Evolutionary conservation across 805 yeast genomes (phyloP).

Genomic region (Nakazawaea ishiwadae): DNA sequence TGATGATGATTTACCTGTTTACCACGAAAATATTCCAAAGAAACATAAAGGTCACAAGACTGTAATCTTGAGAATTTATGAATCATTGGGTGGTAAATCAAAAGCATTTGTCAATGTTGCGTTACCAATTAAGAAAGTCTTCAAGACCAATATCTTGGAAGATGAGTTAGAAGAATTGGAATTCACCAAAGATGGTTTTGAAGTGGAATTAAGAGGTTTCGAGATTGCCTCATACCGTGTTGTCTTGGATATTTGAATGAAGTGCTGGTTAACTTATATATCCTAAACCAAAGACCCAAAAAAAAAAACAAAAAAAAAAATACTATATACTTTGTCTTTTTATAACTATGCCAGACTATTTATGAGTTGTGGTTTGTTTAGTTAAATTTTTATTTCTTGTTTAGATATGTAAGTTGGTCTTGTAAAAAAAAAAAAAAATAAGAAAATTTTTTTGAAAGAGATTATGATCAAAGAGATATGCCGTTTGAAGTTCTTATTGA

Average conservation of each 20-base stretch:
- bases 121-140: constrained; percentile 41
- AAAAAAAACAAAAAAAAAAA: no score
- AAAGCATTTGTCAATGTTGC: constrained; percentile 45
- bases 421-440: background rate
- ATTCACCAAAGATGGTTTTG: constrained; percentile 30
- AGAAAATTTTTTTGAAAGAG: background rate
- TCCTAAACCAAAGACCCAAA: no score
- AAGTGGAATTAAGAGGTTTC: constrained; percentile 60
- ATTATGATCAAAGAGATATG: background rate
- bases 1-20: constrained; percentile 51
- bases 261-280: background rate
- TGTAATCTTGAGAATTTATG: constrained; percentile 74
- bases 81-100: constrained; percentile 78
- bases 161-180: constrained; percentile 38
- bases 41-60: constrained; percentile 41
- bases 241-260: constrained; percentile 24
- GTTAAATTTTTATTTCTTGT: background rate
- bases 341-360: no score
- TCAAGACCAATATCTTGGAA: constrained; percentile 57
- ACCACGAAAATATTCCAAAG: constrained; percentile 37
- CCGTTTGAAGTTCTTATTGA: constrained; percentile 8
- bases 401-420: background rate
- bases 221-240: constrained; percentile 68
- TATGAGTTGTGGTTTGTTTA: background rate
- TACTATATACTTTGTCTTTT: no score